These are phyloP conservation scores for Metschnikowia lochheadii DNA, from an alignment of 805 yeast species.

Conservation along the genomic window DNA sequence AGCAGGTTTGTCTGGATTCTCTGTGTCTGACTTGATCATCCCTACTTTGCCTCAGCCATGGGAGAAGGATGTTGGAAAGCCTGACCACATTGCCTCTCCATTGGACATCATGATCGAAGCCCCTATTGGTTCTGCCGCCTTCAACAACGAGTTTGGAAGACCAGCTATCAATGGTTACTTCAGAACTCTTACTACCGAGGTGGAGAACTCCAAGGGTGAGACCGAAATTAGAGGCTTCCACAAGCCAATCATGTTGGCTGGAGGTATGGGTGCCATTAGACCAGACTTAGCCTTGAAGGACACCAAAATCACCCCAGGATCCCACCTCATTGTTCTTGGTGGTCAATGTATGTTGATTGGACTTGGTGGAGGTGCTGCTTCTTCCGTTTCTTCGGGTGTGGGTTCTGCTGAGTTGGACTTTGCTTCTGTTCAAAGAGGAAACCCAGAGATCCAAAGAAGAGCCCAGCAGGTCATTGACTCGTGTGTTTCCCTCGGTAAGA, in stretches of 20 bases:
- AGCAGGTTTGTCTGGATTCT: conserved; percentile 92
- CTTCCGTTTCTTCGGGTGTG: conserved; percentile 93
- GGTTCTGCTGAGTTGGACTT: conserved; percentile 95
- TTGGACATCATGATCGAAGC: conserved; percentile 95
- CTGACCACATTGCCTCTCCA: conserved; percentile 87
- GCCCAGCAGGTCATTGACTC: conserved; percentile 97
- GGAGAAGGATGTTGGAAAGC: conserved; percentile 90
- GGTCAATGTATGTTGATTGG: conserved; percentile 98
- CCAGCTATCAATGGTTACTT: conserved; percentile 96
- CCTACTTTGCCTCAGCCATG: conserved; percentile 89
- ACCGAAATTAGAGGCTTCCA: conserved; percentile 91
- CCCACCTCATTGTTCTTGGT: conserved; percentile 88
- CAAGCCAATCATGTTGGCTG: conserved; percentile 98
- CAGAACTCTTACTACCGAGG: conserved; percentile 86
- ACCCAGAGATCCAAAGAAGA: conserved; percentile 98
- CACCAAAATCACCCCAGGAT: conserved; percentile 84
- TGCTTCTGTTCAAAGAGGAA: conserved; percentile 98
- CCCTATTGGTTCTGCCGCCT: conserved; percentile 96
- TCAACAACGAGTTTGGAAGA: conserved; percentile 97
- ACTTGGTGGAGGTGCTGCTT: conserved; percentile 99
- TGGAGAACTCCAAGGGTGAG: conserved; percentile 56
- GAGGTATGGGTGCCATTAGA: conserved; percentile 96
- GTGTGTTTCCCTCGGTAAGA: conserved; percentile 76
- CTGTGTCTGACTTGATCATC: conserved; percentile 85
- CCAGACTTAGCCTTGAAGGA: conserved; percentile 89